Base-by-base conservation (phyloP, 495 filamentous ascomycete genomes). In the Aspergillus incahuasiensis region DNA sequence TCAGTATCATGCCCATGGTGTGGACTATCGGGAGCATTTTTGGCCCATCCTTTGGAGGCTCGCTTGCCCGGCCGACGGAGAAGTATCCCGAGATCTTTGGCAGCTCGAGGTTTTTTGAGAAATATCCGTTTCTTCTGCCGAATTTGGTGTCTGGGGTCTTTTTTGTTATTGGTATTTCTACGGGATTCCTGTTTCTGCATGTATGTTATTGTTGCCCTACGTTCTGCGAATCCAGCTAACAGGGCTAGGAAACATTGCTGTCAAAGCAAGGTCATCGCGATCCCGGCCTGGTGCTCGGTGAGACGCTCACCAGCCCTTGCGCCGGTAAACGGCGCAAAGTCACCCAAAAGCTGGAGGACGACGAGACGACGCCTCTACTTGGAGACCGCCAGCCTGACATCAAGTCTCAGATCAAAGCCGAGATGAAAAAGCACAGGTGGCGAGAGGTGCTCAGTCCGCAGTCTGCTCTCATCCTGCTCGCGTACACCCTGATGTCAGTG, bases 1-100 rank as follows among this genome's bases (percentile, higher is more conserved):
- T 92, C 67, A 87, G 84, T 47, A 78, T 94, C 56, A 95, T 96
- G 89, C 89, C 89, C 16, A 68, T 95, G 9, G 83, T 83, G 28
- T 91, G 89, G 87, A 86, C 83, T 9, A 78, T 91, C 47, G 91
- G 91, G 1, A 86, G 82, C 40, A 87, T 96, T n/a, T 84, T 97
- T 65, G 92, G 92, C 0, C 92, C 92, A 2, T 82, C 85, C 1
- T 86, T 97, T 62, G 92, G 92, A 21, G 92, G 92, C 2, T 83
- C 86, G 38, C 82, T 97, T 51, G 87, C 90, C 7, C 83, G 87
- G 50, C 92, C 92, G 2, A 82, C 84, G 1, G 72, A 76, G 39
- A 83, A 87, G 41, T 80, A 89, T 61, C 88, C 89, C 3, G 71
- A 69, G 12, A 50, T 88, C 15, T 94, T 92, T 66, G 84, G 85